Percentiles rank a stretch among this genome's conserved stretches.
These are phyloP conservation scores for Ogataea populi-albae DNA, from an alignment of 805 yeast species.

Conservation along the genomic window DNA sequence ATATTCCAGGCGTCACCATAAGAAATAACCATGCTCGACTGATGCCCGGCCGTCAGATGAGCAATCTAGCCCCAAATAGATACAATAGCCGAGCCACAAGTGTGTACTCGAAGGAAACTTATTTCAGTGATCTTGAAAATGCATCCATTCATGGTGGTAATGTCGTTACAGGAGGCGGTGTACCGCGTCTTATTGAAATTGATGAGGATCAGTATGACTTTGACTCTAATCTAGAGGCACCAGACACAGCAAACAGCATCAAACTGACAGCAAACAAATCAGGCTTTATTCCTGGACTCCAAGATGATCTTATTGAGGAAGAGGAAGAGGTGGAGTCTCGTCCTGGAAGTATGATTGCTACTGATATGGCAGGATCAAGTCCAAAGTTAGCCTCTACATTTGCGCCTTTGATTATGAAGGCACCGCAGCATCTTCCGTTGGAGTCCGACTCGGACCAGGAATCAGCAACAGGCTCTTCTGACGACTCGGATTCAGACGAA, in stretches of 20 bases:
- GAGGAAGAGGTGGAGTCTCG: constrained; percentile 11
- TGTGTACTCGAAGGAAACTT: constrained; percentile 32
- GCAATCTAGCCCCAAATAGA: constrained; percentile 18
- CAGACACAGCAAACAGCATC: constrained; percentile 1
- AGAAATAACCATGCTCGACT: constrained; percentile 38
- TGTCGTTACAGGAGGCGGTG: constrained; percentile 28
- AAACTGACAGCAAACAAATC: constrained; percentile 15
- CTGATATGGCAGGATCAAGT: neutral
- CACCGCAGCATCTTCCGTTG: constrained; percentile 6
- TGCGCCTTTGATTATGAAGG: constrained; percentile 16
- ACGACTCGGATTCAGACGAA: constrained; percentile 31
- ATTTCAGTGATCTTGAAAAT: constrained; percentile 32
- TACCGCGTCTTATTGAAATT: constrained; percentile 26
- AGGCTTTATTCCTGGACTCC: constrained; percentile 20
- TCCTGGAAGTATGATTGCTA: neutral
- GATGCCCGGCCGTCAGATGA: constrained; percentile 9
- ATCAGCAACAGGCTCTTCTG: constrained; percentile 23
- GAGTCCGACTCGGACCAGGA: constrained; percentile 8
- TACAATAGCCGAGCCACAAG: constrained; percentile 23
- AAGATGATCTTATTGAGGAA: constrained; percentile 24
- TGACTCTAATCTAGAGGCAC: constrained; percentile 10
- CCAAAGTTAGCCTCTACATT: constrained; percentile 5
- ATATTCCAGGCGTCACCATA: constrained; percentile 88
- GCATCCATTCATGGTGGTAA: constrained; percentile 34
- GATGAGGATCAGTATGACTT: constrained; percentile 27